These are phyloP conservation scores for Penicillium atrosanguineum DNA, from an alignment of 495 filamentous ascomycete genomes.

Conservation along the genomic window DNA sequence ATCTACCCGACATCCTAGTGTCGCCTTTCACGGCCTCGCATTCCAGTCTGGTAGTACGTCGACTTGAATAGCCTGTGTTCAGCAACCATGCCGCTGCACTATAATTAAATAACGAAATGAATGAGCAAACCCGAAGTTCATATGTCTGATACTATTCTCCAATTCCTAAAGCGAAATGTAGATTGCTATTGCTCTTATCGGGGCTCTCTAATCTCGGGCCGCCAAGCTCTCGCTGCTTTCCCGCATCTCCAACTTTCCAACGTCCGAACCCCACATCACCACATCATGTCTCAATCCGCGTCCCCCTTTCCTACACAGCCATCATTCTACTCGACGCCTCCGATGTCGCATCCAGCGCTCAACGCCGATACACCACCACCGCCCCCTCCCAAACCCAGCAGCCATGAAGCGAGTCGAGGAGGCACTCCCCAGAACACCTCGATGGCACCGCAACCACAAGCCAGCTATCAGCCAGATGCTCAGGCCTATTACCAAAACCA, in stretches of 20 bases:
- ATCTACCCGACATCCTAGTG: not conserved
- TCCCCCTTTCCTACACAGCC: conserved; percentile 23
- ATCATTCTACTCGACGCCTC: conserved; percentile 20
- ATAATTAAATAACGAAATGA: not conserved
- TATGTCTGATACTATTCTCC: not conserved
- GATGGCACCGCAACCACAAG: conserved; percentile 26
- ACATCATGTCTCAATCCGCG: conserved; percentile 29
- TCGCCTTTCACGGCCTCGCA: not conserved
- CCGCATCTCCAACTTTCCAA: conserved; percentile 13
- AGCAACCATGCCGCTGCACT: not conserved
- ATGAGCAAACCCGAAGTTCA: not conserved
- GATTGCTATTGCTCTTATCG: not conserved
- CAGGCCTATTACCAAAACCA: conserved; percentile 18
- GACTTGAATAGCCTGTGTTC: not conserved
- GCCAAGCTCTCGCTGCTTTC: conserved; percentile 15
- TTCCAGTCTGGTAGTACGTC: not conserved
- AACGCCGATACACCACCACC: conserved; percentile 60
- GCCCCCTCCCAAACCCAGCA: conserved; percentile 70
- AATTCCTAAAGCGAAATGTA: not conserved
- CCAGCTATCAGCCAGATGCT: conserved; percentile 22
- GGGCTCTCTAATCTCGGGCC: not conserved
- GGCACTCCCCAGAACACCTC: conserved; percentile 53
- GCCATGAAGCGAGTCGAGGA: conserved; percentile 65
- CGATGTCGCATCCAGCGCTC: conserved; percentile 31
- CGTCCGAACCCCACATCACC: conserved; percentile 11